Evolutionary conservation across 2,329 filamentous ascomycete genomes (phyloP).

Genomic region (Sphaerulina vaccinii): DNA sequence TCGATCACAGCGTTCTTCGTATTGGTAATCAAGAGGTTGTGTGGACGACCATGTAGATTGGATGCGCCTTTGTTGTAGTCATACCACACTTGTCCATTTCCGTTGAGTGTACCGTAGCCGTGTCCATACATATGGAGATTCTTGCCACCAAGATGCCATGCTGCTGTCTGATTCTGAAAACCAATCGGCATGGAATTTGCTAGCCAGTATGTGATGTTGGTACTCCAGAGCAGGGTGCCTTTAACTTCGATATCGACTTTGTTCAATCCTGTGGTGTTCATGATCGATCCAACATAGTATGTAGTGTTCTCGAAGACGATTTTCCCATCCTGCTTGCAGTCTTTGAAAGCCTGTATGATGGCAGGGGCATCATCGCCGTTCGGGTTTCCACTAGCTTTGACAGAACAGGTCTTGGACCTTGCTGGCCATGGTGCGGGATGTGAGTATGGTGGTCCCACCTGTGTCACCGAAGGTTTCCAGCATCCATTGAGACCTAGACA

Average conservation of each 20-base stretch:
- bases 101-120: slow-evolving; percentile 56
- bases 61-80: slow-evolving; percentile 34
- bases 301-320: slow-evolving; percentile 53
- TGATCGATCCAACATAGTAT: slow-evolving; percentile 37
- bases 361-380: slow-evolving; percentile 51
- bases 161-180: slow-evolving; percentile 57
- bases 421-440: slow-evolving; percentile 27
- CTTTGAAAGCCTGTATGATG: slow-evolving; percentile 52
- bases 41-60: slow-evolving; percentile 45
- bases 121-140: slow-evolving; percentile 52
- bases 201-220: slow-evolving; percentile 53
- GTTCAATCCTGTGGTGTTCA: slow-evolving; percentile 43
- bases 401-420: slow-evolving; percentile 26
- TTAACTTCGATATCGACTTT: slow-evolving; percentile 51
- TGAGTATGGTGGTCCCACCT: slow-evolving; percentile 26
- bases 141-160: slow-evolving; percentile 56
- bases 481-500: slow-evolving; percentile 30
- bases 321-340: slow-evolving; percentile 52
- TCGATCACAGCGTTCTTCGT: slow-evolving; percentile 51
- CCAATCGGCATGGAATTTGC: slow-evolving; percentile 52
- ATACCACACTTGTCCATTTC: slow-evolving; percentile 62
- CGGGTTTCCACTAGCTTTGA: slow-evolving; percentile 23
- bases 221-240: slow-evolving; percentile 48
- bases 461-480: slow-evolving; percentile 26
- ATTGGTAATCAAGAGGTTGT: slow-evolving; percentile 52